These are phyloP conservation scores for Mycena alexandri DNA, from an alignment of 768 basidiomycete species.

Conservation along the genomic window DNA sequence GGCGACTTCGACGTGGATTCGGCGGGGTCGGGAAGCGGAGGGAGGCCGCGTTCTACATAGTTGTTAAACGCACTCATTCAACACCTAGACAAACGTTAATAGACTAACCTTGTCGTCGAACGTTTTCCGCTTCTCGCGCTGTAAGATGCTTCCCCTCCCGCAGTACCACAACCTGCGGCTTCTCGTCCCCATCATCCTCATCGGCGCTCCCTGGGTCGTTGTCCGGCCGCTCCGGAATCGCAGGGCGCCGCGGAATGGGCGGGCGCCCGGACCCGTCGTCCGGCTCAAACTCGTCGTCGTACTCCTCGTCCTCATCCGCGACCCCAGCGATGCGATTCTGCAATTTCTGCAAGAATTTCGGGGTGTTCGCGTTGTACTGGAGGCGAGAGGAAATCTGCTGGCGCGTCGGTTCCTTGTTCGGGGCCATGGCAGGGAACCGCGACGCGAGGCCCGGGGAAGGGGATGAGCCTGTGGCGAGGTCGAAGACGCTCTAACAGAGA, in stretches of 20 bases:
- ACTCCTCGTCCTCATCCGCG: constrained; percentile 60
- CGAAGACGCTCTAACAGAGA: no score
- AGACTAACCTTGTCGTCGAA: constrained; percentile 75
- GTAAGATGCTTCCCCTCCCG: constrained; percentile 90
- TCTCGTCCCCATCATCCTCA: constrained; percentile 82
- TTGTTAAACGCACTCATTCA: constrained; percentile 1
- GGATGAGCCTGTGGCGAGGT: no score
- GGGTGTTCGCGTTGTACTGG: constrained; percentile 70
- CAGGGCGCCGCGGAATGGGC: constrained; percentile 80
- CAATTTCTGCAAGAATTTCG: constrained; percentile 58
- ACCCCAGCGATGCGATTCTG: constrained; percentile 72
- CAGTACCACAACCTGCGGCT: constrained; percentile 90
- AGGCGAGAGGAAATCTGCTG: constrained; percentile 81
- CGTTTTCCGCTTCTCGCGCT: constrained; percentile 81
- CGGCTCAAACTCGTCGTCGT: constrained; percentile 66
- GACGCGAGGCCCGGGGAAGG: no score
- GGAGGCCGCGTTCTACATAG: constrained; percentile 70
- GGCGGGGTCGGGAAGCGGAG: constrained; percentile 61
- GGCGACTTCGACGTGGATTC: constrained; percentile 34
- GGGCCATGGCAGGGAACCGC: constrained; percentile 48
- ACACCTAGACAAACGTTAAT: background rate
- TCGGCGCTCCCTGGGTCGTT: constrained; percentile 80
- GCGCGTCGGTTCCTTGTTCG: constrained; percentile 72
- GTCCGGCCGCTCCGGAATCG: constrained; percentile 76
- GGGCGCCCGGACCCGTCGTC: constrained; percentile 76